Evolutionary conservation across 208 protist species (phyloP).

Genomic region (Crithidia fasciculata): DNA sequence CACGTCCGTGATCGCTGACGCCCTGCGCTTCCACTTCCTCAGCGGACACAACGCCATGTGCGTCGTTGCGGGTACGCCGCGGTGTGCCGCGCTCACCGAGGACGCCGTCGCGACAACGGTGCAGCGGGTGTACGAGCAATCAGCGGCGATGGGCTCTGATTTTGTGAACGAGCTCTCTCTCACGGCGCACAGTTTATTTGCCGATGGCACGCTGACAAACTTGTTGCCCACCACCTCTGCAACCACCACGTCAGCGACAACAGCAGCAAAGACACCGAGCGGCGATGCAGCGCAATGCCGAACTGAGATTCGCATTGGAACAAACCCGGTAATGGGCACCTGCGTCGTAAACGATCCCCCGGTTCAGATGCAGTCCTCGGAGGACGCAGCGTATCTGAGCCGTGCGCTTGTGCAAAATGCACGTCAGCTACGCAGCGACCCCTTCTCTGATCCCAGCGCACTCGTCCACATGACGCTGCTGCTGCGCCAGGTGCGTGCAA

Average conservation of each 20-base stretch:
- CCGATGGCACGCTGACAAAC: conserved; percentile 29
- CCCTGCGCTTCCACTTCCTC: conserved; percentile 39
- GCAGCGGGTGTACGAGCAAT: conserved; percentile 20
- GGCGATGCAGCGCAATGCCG: not conserved
- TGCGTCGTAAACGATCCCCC: conserved; percentile 37
- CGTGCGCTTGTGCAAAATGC: conserved; percentile 40
- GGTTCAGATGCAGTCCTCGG: conserved; percentile 23
- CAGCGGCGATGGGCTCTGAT: conserved; percentile 17
- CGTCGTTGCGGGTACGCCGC: conserved; percentile 40
- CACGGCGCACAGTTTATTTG: conserved; percentile 35
- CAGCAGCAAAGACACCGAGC: not conserved
- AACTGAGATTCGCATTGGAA: conserved; percentile 18
- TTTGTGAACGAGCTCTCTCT: conserved; percentile 37
- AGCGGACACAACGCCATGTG: conserved; percentile 47
- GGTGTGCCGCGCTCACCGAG: conserved; percentile 37
- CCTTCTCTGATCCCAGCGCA: conserved; percentile 25
- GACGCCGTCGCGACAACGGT: conserved; percentile 37
- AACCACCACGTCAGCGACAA: not conserved
- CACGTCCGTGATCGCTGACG: conserved; percentile 19
- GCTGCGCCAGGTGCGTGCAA: conserved; percentile 28
- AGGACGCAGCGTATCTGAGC: conserved; percentile 32
- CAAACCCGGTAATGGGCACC: conserved; percentile 48
- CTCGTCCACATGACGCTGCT: conserved; percentile 39
- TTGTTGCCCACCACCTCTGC: conserved; percentile 33
- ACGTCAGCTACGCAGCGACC: conserved; percentile 31